Evolutionary conservation across 2,329 filamentous ascomycete species (phyloP).

Genomic region (Clarireedia homoeocarpa): DNA sequence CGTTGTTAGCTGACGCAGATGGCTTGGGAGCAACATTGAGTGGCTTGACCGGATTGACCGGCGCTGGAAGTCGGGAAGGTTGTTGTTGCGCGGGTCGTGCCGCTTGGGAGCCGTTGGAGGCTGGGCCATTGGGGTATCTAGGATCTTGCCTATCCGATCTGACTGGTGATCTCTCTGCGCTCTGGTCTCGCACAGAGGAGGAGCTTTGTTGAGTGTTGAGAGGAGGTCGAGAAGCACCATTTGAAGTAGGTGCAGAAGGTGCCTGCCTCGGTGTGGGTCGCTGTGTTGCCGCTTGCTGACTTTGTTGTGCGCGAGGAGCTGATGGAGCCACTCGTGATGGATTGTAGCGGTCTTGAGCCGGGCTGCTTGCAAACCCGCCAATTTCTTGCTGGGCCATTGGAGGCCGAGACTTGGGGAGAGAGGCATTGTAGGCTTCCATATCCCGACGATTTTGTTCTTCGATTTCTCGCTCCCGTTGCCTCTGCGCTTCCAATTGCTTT

Average conservation of each 20-base stretch:
- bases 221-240: conserved; percentile 36
- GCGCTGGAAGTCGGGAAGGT: conserved; percentile 47
- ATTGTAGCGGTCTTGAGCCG: conserved; percentile 62
- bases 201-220: conserved; percentile 44
- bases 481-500: conserved; percentile 52
- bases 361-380: conserved; percentile 48
- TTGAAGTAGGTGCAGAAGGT: conserved; percentile 57
- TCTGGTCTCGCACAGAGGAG: conserved; percentile 32
- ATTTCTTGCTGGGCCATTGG: conserved; percentile 87
- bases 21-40: conserved; percentile 70
- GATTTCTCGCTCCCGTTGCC: conserved; percentile 44
- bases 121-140: conserved; percentile 37
- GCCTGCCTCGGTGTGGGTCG: conserved; percentile 64
- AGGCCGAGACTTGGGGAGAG: conserved; percentile 71
- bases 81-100: conserved; percentile 41
- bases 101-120: conserved; percentile 30
- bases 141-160: conserved; percentile 29
- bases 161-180: conserved; percentile 19
- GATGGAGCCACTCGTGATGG: conserved; percentile 78
- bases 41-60: conserved; percentile 55
- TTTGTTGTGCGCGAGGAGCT: conserved; percentile 52
- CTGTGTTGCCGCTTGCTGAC: conserved; percentile 37
- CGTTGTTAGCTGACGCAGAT: conserved; percentile 34
- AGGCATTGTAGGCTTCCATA: conserved; percentile 82
- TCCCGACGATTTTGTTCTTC: conserved; percentile 67